Conservation (phyloP, 2,329 filamentous ascomycete species). For the Colletotrichum agaves region DNA sequence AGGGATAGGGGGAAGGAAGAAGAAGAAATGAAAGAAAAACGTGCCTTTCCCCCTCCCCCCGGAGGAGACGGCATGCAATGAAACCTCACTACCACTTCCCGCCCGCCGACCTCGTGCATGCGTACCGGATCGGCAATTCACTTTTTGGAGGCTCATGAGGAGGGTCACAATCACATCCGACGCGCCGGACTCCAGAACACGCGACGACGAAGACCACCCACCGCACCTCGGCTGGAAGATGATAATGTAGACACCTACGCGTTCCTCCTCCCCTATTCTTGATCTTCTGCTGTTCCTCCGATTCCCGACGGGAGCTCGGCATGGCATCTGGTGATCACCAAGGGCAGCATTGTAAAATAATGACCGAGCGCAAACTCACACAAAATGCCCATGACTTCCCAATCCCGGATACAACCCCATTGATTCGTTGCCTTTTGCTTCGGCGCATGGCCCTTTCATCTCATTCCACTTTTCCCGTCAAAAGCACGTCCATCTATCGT, state of each 20-base stretch:
- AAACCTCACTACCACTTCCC: slow-evolving; percentile 8
- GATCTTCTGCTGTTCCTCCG: too few species aligned
- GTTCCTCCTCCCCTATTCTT: too few species aligned
- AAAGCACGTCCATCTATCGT: background rate
- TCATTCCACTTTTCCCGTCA: slow-evolving; percentile 33
- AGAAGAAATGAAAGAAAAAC: background rate
- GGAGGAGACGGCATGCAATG: slow-evolving; percentile 18
- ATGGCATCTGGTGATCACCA: background rate
- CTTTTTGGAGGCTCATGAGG: background rate
- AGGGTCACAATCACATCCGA: slow-evolving; percentile 7
- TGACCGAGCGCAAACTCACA: background rate
- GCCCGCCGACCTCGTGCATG: background rate
- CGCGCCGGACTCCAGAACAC: slow-evolving; percentile 3
- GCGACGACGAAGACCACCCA: background rate
- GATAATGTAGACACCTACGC: too few species aligned
- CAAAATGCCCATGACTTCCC: background rate
- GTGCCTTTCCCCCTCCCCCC: background rate
- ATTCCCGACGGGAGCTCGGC: too few species aligned
- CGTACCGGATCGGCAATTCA: background rate
- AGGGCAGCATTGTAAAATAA: background rate
- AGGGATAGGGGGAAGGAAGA: background rate
- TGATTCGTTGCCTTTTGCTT: slow-evolving; percentile 24
- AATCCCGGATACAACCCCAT: slow-evolving; percentile 23
- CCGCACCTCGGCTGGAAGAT: too few species aligned
- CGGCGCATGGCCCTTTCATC: background rate